Percentiles rank a stretch among this genome's conserved stretches.
Evolutionary conservation across 2,329 filamentous ascomycete species (phyloP).

Genomic region (Aspergillus amoenus): DNA sequence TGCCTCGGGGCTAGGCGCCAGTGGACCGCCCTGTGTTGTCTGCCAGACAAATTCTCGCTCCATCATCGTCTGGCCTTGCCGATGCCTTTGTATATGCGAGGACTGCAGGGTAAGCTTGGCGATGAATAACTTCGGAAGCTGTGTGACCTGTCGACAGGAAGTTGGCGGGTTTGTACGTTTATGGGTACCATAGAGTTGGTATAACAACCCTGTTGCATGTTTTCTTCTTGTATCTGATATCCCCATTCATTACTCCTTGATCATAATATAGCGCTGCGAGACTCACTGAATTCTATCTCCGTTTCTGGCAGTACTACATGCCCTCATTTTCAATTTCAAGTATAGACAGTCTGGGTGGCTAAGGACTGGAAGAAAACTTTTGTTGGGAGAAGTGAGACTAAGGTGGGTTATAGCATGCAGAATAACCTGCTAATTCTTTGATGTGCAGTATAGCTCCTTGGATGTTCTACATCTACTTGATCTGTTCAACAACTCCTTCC

Average conservation of each 20-base stretch:
- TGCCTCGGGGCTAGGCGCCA: slow-evolving; percentile 70
- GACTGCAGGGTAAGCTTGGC: slow-evolving; percentile 91
- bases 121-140: slow-evolving; percentile 96
- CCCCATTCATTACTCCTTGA: background rate
- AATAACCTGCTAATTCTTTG: background rate
- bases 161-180: slow-evolving; percentile 87
- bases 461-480: background rate
- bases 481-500: no score
- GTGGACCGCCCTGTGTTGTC: slow-evolving; percentile 84
- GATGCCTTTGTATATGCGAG: slow-evolving; percentile 90
- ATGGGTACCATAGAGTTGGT: slow-evolving; percentile 67
- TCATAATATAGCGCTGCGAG: background rate
- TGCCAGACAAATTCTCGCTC: slow-evolving; percentile 84
- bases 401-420: background rate
- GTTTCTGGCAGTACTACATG: background rate
- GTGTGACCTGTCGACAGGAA: slow-evolving; percentile 87
- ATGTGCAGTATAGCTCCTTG: background rate
- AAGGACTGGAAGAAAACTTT: background rate
- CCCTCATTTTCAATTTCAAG: background rate
- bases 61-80: slow-evolving; percentile 94
- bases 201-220: background rate
- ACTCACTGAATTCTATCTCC: background rate
- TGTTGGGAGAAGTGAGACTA: no score
- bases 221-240: slow-evolving; percentile 4
- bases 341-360: background rate